These are phyloP conservation scores for Datisca glomerata DNA, from an alignment of 306 rosid genomes.

Conservation along the genomic window DNA sequence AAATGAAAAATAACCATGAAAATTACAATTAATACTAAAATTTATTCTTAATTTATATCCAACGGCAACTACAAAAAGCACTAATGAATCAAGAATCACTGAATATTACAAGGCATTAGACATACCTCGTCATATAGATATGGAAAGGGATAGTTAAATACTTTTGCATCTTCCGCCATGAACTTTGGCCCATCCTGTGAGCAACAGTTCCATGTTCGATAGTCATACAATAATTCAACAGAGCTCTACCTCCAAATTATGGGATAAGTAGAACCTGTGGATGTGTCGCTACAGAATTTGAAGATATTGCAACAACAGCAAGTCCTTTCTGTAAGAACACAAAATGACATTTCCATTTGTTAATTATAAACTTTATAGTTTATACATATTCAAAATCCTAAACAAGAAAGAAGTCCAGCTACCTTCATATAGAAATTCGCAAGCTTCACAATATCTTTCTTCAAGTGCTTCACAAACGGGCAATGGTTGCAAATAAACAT, in stretches of 20 bases:
- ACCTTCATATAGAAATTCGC: constrained; percentile 75
- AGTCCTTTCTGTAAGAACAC: constrained; percentile 63
- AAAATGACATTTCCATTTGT: constrained; percentile 4
- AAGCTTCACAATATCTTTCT: constrained; percentile 64
- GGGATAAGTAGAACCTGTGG: constrained; percentile 62
- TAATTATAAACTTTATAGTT: constrained; percentile 1
- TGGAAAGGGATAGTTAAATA: constrained; percentile 74
- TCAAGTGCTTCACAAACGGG: constrained; percentile 83
- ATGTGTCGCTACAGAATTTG: constrained; percentile 71
- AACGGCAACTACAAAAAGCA: too few relatives aligned
- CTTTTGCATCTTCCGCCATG: constrained; percentile 85
- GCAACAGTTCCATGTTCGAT: constrained; percentile 27
- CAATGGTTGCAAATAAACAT: constrained; percentile 98
- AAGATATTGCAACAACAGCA: constrained; percentile 73
- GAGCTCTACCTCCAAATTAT: constrained; percentile 22
- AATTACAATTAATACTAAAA: too few relatives aligned
- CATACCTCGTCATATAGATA: constrained; percentile 79
- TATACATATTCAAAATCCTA: not conserved
- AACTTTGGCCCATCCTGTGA: constrained; percentile 89
- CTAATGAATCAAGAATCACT: too few relatives aligned
- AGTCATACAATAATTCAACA: constrained; percentile 23
- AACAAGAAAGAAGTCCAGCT: constrained; percentile 7
- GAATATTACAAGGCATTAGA: too few relatives aligned
- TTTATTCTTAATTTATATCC: too few relatives aligned
- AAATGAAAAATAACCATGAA: too few relatives aligned